Conservation (phyloP, 768 basidiomycete species). For the Lactarius tabidus region DNA sequence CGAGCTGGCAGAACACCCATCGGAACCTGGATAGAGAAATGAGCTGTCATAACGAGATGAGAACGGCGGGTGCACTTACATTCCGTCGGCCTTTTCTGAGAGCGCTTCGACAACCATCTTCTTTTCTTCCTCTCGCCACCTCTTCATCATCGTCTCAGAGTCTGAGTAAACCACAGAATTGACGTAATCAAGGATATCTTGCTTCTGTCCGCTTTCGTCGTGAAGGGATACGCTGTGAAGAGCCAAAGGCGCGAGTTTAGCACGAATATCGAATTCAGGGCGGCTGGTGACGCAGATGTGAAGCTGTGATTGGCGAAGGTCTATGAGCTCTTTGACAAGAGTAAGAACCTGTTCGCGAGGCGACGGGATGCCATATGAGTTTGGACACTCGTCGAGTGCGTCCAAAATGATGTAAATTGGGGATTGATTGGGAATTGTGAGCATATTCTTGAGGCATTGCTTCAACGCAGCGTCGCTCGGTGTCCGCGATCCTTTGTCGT, state of each 20-base stretch:
- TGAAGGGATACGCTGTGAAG: background rate
- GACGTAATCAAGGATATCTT: background rate
- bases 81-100: background rate
- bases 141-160: background rate
- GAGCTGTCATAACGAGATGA: background rate
- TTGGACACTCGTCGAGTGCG: background rate
- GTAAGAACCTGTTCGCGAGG: background rate
- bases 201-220: background rate
- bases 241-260: background rate
- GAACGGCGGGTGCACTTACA: background rate
- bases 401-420: background rate
- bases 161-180: background rate
- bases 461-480: background rate
- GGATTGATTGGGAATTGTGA: background rate
- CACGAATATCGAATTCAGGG: background rate
- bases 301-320: background rate
- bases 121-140: background rate
- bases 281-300: background rate
- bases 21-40: background rate
- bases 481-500: background rate
- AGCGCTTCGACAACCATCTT: background rate
- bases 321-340: background rate
- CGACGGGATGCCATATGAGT: background rate
- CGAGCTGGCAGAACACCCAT: too few relatives aligned
- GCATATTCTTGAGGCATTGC: background rate